phyloP scores from a whole-genome alignment of 2,329 filamentous ascomycete genomes.

The Aspergillus pseudoterreus region DNA sequence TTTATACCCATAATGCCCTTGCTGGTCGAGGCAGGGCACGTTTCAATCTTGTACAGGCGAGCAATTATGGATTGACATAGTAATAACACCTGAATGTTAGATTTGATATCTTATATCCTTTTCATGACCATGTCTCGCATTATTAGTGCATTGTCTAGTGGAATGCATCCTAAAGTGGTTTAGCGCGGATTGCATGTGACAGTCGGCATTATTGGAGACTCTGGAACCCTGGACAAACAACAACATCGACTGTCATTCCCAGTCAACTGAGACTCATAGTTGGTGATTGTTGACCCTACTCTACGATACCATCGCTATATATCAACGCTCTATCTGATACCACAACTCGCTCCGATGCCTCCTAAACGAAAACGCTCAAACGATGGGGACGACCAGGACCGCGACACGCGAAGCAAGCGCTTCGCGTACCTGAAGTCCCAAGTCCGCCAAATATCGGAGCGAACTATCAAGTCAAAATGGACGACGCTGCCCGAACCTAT shows the following conservation, averaged over 20 bases:
- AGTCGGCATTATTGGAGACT: background rate
- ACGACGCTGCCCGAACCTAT: conserved; percentile 39
- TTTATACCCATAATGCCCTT: background rate
- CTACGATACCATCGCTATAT: background rate
- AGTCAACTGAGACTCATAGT: background rate
- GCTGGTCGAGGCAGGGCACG: background rate
- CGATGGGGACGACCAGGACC: conserved; percentile 16
- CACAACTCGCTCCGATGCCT: conserved; percentile 11
- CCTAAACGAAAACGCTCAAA: conserved; percentile 25
- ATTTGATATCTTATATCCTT: too few species aligned
- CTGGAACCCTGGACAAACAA: background rate
- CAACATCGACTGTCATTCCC: background rate
- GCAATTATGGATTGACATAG: background rate
- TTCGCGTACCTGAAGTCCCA: conserved; percentile 40
- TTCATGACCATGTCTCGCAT: too few species aligned
- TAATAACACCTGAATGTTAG: too few species aligned
- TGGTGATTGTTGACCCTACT: too few species aligned
- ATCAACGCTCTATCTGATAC: too few species aligned
- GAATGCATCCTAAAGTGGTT: conserved; percentile 1
- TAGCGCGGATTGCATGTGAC: conserved; percentile 12
- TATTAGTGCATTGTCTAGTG: too few species aligned
- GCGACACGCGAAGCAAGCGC: conserved; percentile 21
- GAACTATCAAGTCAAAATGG: conserved; percentile 46
- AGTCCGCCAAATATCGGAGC: conserved; percentile 39
- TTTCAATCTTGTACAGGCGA: background rate